Evolutionary conservation across 768 basidiomycete species (phyloP), one percentile per base, ranked within the genome.

Genomic region (Pisolithus albus): DNA sequence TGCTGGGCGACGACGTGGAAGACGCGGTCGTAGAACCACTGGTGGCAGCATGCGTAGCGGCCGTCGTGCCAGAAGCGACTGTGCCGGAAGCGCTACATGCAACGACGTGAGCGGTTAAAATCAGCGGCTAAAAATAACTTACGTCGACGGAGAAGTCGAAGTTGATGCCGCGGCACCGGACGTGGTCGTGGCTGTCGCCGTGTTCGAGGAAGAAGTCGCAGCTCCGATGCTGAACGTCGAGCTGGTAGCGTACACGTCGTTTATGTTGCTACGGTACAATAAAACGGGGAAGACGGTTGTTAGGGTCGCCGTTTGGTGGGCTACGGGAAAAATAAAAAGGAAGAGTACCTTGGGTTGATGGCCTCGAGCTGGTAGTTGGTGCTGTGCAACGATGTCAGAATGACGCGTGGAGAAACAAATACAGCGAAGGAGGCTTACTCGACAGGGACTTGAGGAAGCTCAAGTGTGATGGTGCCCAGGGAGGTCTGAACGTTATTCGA

Each of bases 401-500:
- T 11, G 5, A 8, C 13, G 21, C 9, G 10, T 38, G 5, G 5
- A 4, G n/a, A 1, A 10, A 2, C 3, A 5, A 7, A 37, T 1
- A 32, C 41, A 30, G 30, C 30, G 0, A 11, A 30, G 16, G 5
- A 0, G 1, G 49, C 60, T 34, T 57, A 84, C 84, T 67, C 69
- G 9, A 50, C 53, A 8, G 76, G 75, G 24, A 85, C 72, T 18
- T 69, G 46, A 16, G 81, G 81, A 4, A 85, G 53, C 0, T 47
- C 37, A n/a, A 85, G 13, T 1, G 69, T 71, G 2, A 77, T 1
- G 1, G 57, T 36, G 0, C 70, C 69, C 5, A 47, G 11, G 1
- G 67, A 38, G 1, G 78, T 70, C 19, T 68, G 51, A 2, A 86
- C 69, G 53, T 78, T 80, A 72, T 76, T 82, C 11, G 73, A 76